Conservation (phyloP, 2,329 filamentous ascomycete genomes). For the Beauveria sp. region DNA sequence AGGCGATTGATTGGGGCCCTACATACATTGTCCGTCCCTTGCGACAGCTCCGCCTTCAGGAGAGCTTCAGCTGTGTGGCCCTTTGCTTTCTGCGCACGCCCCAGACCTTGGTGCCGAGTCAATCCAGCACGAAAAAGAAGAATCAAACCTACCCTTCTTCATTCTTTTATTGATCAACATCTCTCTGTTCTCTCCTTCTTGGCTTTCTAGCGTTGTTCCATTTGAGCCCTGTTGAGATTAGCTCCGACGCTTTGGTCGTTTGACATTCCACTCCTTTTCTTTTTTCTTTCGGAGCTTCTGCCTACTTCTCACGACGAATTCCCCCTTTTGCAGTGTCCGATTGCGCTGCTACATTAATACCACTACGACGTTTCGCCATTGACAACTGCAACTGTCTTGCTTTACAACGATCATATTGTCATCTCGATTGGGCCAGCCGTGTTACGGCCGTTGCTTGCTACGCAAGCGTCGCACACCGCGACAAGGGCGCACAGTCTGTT, state of each 20-base stretch:
- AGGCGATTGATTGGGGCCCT: background rate
- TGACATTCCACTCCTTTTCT: constrained; percentile 5
- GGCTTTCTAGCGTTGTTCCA: background rate
- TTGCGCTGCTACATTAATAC: background rate
- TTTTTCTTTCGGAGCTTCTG: background rate
- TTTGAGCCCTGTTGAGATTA: background rate
- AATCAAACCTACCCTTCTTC: background rate
- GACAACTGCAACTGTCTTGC: background rate
- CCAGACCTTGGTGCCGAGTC: background rate
- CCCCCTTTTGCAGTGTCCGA: background rate
- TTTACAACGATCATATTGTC: background rate
- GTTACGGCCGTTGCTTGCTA: background rate
- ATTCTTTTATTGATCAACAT: background rate
- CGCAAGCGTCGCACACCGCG: background rate
- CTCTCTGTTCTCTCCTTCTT: background rate
- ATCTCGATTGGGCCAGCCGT: background rate
- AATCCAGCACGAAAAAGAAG: background rate
- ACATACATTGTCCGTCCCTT: background rate
- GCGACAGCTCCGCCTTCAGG: constrained; percentile 1
- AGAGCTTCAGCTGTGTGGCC: background rate
- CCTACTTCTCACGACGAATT: background rate
- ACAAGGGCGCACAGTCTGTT: background rate
- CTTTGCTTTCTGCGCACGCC: background rate
- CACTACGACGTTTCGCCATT: background rate
- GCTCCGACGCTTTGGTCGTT: constrained; percentile 1